Percentiles rank a stretch among this genome's conserved stretches.
These are phyloP conservation scores for Volutella citrinella DNA, from an alignment of 2,329 filamentous ascomycete species.

Conservation along the genomic window DNA sequence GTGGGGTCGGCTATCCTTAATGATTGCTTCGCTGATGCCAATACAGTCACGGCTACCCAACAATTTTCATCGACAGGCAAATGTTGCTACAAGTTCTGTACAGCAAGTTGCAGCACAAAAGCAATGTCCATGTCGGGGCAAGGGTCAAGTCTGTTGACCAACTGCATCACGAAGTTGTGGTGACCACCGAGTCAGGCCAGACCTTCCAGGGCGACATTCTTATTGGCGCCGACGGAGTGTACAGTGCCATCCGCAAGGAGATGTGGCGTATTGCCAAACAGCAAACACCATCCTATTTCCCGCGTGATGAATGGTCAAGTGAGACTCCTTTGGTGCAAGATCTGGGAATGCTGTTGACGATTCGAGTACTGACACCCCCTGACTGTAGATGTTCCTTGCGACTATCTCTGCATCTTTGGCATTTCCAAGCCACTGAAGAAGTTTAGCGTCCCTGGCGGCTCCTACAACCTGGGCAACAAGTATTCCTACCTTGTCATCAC, in stretches of 20 bases:
- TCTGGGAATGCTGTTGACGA: too few relatives aligned
- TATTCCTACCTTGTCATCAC: constrained; percentile 3
- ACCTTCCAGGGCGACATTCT: constrained; percentile 29
- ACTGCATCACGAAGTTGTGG: constrained; percentile 16
- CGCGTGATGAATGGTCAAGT: too few relatives aligned
- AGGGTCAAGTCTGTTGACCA: constrained; percentile 8
- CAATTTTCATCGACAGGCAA: constrained; percentile 34
- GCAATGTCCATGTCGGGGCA: constrained; percentile 13
- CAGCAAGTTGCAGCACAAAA: constrained; percentile 29
- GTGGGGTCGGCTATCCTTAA: too few relatives aligned
- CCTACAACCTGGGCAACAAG: neutral
- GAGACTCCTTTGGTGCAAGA: too few relatives aligned
- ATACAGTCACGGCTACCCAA: constrained; percentile 27
- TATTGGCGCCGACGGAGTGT: constrained; percentile 38
- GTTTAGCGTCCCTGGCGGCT: neutral
- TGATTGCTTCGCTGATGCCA: too few relatives aligned
- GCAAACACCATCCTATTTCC: too few relatives aligned
- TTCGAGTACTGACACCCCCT: too few relatives aligned
- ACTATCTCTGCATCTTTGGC: constrained; percentile 10
- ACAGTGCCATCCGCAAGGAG: constrained; percentile 32
- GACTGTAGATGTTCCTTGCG: constrained; percentile 3
- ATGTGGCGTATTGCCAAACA: constrained; percentile 14
- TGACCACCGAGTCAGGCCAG: constrained; percentile 29
- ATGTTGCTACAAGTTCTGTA: constrained; percentile 32
- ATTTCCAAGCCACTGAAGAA: constrained; percentile 7